Base-by-base conservation (phyloP, 2,329 filamentous ascomycete species). In the Byssothecium circinans region DNA sequence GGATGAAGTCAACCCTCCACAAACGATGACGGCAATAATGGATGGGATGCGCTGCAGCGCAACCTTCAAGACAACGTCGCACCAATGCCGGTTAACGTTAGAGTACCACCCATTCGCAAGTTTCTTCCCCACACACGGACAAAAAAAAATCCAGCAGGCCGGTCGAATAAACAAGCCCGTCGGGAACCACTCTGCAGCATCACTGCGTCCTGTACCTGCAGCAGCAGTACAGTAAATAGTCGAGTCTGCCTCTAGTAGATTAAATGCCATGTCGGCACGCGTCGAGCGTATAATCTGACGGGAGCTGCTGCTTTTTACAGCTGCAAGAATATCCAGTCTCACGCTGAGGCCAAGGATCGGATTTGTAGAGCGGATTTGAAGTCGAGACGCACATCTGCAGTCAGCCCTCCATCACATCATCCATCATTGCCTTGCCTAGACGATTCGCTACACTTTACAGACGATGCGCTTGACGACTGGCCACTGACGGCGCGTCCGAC, bases 91-190 rank as follows among this genome's bases (percentile, higher is more conserved):
- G 55, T 54, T 47, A 53, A 51, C 57, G 50, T 59, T 49, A 25
- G 51, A 41, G 20, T 52, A 51, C 58, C 52, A 61, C 62, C 62
- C 61, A 56, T 49, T 60, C 37, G 49, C 44, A 41, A 52, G 38
- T 56, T 50, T n/a, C n/a, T n/a, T n/a, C n/a, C n/a, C n/a, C n/a
- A n/a, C n/a, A n/a, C n/a, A n/a, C n/a, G n/a, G 53, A 47, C 44
- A 44, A 42, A 52, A 50, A 51, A 54, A 43, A 34, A 23, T 53
- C 55, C 49, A 54, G 56, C 56, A 52, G 52, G 53, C 54, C 54
- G 59, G 54, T 56, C 67, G 57, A 68, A 67, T 68, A n/a, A n/a
- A n/a, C 62, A 67, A 56, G 48, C 57, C 54, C 56, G 57, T 52
- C 58, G 58, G 56, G 49, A 45, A 50, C 42, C 51, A 48, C 41